Percentiles rank a stretch among this genome's conserved stretches.
These are phyloP conservation scores for Saccharomyces uvarum DNA, from an alignment of 1,139 yeast species.

Conservation along the genomic window DNA sequence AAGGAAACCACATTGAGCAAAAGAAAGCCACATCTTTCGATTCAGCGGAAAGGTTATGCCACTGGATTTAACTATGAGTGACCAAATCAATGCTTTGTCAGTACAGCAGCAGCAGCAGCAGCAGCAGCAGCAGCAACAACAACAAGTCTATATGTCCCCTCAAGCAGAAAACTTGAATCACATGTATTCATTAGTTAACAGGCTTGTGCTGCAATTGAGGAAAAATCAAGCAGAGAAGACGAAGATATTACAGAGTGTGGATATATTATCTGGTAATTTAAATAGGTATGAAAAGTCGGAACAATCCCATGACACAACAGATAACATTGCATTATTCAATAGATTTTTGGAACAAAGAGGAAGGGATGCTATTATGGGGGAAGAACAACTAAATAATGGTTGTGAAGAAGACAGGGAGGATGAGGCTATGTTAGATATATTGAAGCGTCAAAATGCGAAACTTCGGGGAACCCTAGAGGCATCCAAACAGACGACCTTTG, in stretches of 20 bases:
- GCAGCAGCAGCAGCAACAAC: slow-evolving; percentile 9
- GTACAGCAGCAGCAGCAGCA: not conserved
- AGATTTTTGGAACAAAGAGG: slow-evolving; percentile 14
- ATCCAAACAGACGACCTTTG: slow-evolving; percentile 9
- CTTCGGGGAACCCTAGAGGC: slow-evolving; percentile 11
- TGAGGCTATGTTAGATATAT: slow-evolving; percentile 5
- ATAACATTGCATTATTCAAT: slow-evolving; percentile 15
- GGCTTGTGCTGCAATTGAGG: slow-evolving; percentile 15
- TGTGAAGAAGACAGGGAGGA: slow-evolving; percentile 1
- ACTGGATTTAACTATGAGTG: not conserved
- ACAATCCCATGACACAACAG: slow-evolving; percentile 4
- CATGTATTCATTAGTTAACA: slow-evolving; percentile 20
- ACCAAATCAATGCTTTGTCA: not conserved
- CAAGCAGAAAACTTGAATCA: slow-evolving; percentile 26
- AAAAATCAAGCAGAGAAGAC: slow-evolving; percentile 20
- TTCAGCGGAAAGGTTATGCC: not conserved
- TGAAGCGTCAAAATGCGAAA: slow-evolving; percentile 15
- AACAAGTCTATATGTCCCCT: slow-evolving; percentile 23
- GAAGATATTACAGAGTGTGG: slow-evolving; percentile 16
- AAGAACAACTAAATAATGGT: not conserved
- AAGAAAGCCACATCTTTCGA: not conserved
- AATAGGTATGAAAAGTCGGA: slow-evolving; percentile 5
- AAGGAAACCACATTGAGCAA: not conserved
- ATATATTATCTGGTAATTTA: slow-evolving; percentile 13
- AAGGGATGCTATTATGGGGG: not conserved